Conservation (phyloP, 2,329 filamentous ascomycete species). For the Hypoxylon sp. region DNA sequence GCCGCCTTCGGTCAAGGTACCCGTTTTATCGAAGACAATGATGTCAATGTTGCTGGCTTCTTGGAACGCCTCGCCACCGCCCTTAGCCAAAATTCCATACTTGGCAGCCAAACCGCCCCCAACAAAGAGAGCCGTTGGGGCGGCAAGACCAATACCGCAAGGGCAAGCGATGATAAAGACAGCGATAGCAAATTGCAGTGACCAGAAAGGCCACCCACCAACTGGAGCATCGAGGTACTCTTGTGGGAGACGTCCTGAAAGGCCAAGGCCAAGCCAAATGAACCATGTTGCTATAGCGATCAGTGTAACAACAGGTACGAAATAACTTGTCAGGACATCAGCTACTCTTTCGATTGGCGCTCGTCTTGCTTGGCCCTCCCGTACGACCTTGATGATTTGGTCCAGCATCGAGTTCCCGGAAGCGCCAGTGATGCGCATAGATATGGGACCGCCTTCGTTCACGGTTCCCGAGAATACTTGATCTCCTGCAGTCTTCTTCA, state of each 20-base stretch:
- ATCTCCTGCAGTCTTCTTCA: constrained; percentile 14
- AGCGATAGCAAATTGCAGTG: constrained; percentile 26
- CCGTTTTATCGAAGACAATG: constrained; percentile 27
- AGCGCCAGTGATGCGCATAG: constrained; percentile 23
- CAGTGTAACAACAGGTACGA: constrained; percentile 17
- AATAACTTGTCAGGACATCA: constrained; percentile 15
- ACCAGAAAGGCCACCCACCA: constrained; percentile 28
- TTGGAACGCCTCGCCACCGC: constrained; percentile 24
- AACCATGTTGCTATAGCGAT: constrained; percentile 21
- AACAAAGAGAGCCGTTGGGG: constrained; percentile 20
- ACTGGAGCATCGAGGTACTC: constrained; percentile 20
- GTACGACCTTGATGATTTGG: constrained; percentile 25
- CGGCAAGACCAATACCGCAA: constrained; percentile 26
- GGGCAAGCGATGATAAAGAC: constrained; percentile 24
- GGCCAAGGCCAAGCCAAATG: constrained; percentile 20
- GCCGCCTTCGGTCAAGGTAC: constrained; percentile 23
- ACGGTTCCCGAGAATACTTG: constrained; percentile 20
- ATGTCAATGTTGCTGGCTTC: constrained; percentile 24
- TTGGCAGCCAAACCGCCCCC: constrained; percentile 19
- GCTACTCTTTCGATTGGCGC: constrained; percentile 23
- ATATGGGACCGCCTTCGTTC: constrained; percentile 19
- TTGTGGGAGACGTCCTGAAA: constrained; percentile 18
- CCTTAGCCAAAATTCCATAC: constrained; percentile 22
- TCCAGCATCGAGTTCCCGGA: constrained; percentile 22
- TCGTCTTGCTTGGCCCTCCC: constrained; percentile 19